A percentile compares a stretch with the other conserved stretches of the same genome.
These are phyloP conservation scores for Neonectria sp. DNA, from an alignment of 2,329 filamentous ascomycete species.

Conservation along the genomic window DNA sequence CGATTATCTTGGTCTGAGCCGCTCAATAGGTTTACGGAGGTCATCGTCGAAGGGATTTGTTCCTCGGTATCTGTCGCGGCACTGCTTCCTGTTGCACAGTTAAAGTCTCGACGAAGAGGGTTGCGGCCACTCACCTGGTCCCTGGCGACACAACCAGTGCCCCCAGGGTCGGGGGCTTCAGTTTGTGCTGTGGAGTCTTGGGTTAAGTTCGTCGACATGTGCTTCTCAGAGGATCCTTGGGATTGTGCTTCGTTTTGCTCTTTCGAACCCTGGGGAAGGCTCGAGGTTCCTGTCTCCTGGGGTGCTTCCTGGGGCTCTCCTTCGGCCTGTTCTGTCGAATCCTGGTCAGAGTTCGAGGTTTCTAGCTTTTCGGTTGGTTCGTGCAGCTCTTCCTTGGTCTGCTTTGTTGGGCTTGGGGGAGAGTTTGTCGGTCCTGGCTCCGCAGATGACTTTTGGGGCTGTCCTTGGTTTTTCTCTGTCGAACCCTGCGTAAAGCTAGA, in stretches of 20 bases:
- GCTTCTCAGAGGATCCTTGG: not conserved
- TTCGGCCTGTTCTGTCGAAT: not conserved
- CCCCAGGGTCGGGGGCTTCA: not conserved
- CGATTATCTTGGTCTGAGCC: not conserved
- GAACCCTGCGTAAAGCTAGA: not conserved
- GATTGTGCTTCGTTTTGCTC: not conserved
- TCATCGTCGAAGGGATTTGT: not conserved
- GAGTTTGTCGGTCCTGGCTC: not conserved
- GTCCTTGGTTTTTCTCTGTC: not conserved
- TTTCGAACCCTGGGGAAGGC: not conserved
- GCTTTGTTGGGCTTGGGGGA: not conserved
- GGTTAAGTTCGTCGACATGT: not conserved
- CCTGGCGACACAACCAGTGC: not conserved
- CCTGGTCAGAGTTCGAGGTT: not conserved
- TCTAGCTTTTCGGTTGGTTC: not conserved
- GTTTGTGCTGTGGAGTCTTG: not conserved
- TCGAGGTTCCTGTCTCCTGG: not conserved
- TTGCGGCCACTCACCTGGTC: conserved; percentile 7
- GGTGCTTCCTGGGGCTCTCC: not conserved
- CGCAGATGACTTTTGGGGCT: not conserved
- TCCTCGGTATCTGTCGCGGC: not conserved
- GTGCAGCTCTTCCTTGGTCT: not conserved
- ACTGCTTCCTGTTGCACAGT: conserved; percentile 8
- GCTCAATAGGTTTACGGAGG: not conserved
- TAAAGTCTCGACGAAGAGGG: conserved; percentile 11